phyloP scores from a whole-genome alignment of 495 filamentous ascomycete genomes.

The Xylaria castorea region DNA sequence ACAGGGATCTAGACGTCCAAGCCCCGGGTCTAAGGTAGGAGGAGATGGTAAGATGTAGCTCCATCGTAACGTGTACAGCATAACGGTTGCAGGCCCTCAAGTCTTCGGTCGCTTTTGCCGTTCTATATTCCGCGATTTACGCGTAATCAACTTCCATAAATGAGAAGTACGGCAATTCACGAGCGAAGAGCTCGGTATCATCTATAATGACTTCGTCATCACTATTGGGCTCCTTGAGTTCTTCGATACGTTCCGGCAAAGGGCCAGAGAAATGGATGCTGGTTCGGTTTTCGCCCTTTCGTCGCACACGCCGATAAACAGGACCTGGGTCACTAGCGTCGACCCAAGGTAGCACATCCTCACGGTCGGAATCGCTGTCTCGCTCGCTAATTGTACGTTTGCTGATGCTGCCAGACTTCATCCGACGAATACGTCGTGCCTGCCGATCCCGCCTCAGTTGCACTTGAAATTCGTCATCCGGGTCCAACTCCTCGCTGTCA shows the following conservation, averaged over 20 bases:
- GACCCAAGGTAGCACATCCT: conserved; percentile 55
- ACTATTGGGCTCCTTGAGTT: conserved; percentile 58
- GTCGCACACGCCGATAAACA: conserved; percentile 54
- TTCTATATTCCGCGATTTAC: conserved; percentile 32
- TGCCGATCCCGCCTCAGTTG: conserved; percentile 43
- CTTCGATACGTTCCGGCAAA: conserved; percentile 57
- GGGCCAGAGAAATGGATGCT: conserved; percentile 59
- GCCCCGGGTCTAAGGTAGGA: neutral
- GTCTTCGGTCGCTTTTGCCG: neutral
- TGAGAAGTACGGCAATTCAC: conserved; percentile 57
- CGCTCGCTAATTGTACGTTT: conserved; percentile 61
- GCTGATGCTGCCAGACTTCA: conserved; percentile 60
- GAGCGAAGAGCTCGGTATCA: conserved; percentile 49
- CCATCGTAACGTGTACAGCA: neutral
- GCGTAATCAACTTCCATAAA: conserved; percentile 57
- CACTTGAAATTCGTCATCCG: conserved; percentile 47
- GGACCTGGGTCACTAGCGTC: conserved; percentile 51
- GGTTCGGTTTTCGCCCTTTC: conserved; percentile 53
- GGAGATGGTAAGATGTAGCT: neutral
- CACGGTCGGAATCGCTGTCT: conserved; percentile 59
- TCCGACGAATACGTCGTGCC: conserved; percentile 51
- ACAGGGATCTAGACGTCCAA: neutral
- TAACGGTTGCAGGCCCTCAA: neutral
- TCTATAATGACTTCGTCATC: conserved; percentile 56
- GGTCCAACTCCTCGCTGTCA: conserved; percentile 47